Percentiles rank a stretch among this genome's conserved stretches.
Conservation (phyloP, 2,329 filamentous ascomycete species). For the Mollisiaceae sp. region DNA sequence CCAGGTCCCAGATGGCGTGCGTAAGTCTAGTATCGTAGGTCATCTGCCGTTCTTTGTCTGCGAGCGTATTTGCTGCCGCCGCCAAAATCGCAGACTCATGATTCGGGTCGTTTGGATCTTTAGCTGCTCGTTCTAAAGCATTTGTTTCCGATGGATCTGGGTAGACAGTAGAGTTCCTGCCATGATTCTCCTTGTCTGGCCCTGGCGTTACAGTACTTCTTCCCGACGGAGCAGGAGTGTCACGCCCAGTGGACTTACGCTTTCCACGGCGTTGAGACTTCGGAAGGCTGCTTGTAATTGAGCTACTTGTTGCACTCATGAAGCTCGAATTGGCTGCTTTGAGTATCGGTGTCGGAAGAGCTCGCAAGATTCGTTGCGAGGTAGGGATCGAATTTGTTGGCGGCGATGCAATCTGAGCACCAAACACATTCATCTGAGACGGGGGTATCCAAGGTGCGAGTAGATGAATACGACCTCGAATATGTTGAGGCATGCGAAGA, state of each 20-base stretch:
- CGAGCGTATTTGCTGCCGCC: constrained; percentile 64
- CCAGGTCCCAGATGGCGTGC: constrained; percentile 91
- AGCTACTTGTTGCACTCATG: constrained; percentile 89
- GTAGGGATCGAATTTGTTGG: constrained; percentile 88
- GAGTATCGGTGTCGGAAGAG: constrained; percentile 86
- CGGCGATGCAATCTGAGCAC: constrained; percentile 72
- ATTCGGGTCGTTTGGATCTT: constrained; percentile 39
- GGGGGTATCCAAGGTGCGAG: constrained; percentile 97
- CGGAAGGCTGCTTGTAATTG: constrained; percentile 78
- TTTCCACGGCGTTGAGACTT: constrained; percentile 67
- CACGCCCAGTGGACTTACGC: constrained; percentile 56
- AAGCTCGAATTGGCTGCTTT: constrained; percentile 96
- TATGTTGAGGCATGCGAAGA: constrained; percentile 93
- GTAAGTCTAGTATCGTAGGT: constrained; percentile 86
- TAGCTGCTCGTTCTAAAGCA: constrained; percentile 36
- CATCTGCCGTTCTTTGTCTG: constrained; percentile 73
- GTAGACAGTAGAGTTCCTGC: constrained; percentile 38
- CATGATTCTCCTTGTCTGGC: constrained; percentile 41
- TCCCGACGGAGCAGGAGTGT: constrained; percentile 43
- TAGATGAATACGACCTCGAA: constrained; percentile 91
- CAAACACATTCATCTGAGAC: constrained; percentile 84
- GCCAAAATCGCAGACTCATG: constrained; percentile 45
- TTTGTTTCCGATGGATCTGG: constrained; percentile 38
- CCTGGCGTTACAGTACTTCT: constrained; percentile 46
- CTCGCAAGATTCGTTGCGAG: constrained; percentile 87